These are phyloP conservation scores for Simplicillium sp. DNA, from an alignment of 2,329 filamentous ascomycete genomes.

Conservation along the genomic window DNA sequence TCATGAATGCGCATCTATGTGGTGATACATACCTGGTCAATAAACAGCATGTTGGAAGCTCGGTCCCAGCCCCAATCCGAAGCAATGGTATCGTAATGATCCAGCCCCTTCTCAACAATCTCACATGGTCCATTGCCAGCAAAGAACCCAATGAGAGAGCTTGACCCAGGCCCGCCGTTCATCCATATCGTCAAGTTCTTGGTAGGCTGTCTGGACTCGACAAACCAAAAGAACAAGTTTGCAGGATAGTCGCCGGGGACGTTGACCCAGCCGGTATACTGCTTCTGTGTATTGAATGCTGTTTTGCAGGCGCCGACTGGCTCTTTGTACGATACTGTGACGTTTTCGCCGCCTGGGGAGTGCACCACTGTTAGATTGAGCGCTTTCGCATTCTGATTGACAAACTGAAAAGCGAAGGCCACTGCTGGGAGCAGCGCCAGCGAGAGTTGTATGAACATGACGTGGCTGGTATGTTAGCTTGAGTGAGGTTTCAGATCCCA, in stretches of 20 bases:
- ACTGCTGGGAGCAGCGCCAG: conserved; percentile 12
- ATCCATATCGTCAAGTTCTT: conserved; percentile 49
- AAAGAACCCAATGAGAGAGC: conserved; percentile 57
- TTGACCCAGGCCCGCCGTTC: conserved; percentile 57
- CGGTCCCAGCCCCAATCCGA: conserved; percentile 59
- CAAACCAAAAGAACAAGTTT: conserved; percentile 43
- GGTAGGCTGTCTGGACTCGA: conserved; percentile 32
- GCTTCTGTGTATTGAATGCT: conserved; percentile 53
- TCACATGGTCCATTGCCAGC: conserved; percentile 47
- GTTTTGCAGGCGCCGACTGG: conserved; percentile 54
- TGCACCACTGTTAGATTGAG: conserved; percentile 44
- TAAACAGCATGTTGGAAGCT: conserved; percentile 43
- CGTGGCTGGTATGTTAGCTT: not conserved
- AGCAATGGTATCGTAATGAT: conserved; percentile 43
- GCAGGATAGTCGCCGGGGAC: conserved; percentile 45
- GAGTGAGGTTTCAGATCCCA: too few relatives aligned
- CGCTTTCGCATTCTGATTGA: conserved; percentile 16
- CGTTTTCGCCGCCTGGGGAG: conserved; percentile 52
- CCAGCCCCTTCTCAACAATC: conserved; percentile 34
- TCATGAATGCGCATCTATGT: conserved; percentile 7
- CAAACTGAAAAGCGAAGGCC: conserved; percentile 20
- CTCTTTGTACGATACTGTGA: conserved; percentile 60
- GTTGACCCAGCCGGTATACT: conserved; percentile 61
- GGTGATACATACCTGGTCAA: conserved; percentile 36
- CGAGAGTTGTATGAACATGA: not conserved